Evolutionary conservation across 768 basidiomycete species (phyloP), one percentile per base, ranked within the genome.

Genomic region (Basidioascus undulatus): DNA sequence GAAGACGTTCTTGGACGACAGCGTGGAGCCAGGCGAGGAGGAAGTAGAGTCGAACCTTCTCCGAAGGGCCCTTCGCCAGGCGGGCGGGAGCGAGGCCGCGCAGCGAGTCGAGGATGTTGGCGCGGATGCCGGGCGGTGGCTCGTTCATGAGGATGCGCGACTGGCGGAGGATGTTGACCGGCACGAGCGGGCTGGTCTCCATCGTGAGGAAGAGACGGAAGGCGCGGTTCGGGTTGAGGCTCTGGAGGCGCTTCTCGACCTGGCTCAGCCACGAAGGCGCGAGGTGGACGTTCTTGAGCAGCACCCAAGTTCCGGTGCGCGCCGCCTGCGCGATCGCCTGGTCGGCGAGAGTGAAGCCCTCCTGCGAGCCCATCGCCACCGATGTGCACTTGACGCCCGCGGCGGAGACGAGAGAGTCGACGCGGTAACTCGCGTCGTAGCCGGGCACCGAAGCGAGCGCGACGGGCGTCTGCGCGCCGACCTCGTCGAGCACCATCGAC

Each of bases 11-110:
- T 60, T 92, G 87, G 1, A 96, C 76, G 16, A 96, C 72, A 11
- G 92, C 87, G 53, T 98, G 92, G 76, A 96, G 92, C 87, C 89
- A 98, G 1, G 92, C 82, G 24, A 96, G 69, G 26, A 94, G 65
- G 75, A 94, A 94, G 61, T 89, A 87, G 35, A 96, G 59, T 5
- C 92, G 72, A 31, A 76, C 67, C 57, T 92, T 92, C 61, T 98
- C 92, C 3, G 74, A 74, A 7, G 89, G 89, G 5, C 89, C 92
- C 54, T 78, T 71, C 1, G 71, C 61, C 35, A 87, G 66, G 19
- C 79, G 74, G 9, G 72, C 59, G 0, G 75, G 63, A 2, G 74
- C 55, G 35, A 94, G 80, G 46, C 67, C 68, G 32, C 72, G 68
- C 19, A 92, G 65, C 4, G 82, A 86, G 55, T 96, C 89, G 18